Evolutionary conservation across 192 early-diverging fungal genomes (phyloP), one percentile per base, ranked within the genome.

Genomic region (Lobosporangium transversale): DNA sequence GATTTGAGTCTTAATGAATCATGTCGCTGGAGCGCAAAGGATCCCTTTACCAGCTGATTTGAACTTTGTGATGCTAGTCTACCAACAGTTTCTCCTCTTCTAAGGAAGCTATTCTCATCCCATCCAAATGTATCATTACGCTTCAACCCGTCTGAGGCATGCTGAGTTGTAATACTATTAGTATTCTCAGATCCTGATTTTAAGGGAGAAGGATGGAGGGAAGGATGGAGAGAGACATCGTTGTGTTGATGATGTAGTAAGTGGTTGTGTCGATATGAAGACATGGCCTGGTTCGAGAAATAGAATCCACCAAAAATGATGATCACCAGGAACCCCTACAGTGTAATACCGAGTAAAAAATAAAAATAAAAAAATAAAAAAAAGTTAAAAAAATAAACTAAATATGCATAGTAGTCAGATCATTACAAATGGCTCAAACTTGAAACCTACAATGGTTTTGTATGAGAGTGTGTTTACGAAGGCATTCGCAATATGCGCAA

Each of bases 401-500:
- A 2, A 26, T 0, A 23, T 3, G 27, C 1, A 21, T 18, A 44
- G 9, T 9, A 42, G 40, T 9, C 17, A 42, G 40, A 42, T 12
- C 9, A 42, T 42, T 12, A n/a, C n/a, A n/a, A n/a, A n/a, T n/a
- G n/a, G n/a, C n/a, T n/a, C n/a, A n/a, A n/a, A n/a, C n/a, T n/a
- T 2, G 29, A 0, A 36, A 2, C 47, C 71, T 80, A 85, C 87
- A 91, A 96, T 91, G 0, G 93, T 91, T 57, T 96, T 96, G 53
- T 90, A 88, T n/a, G 92, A 93, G 8, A 96, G 85, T 9, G 92
- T 90, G 30, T 96, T 89, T 32, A 94, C 87, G 58, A 96, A 91
- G 33, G 90, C 86, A 59, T 94, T 94, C 48, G 93, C 73, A 30
- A 94, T 94, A 47, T 91, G 88, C 24, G 91, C 94, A 73, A 94